Evolutionary conservation across 140 eudicot species (phyloP).

Genomic region (Bidens hawaiensis): DNA sequence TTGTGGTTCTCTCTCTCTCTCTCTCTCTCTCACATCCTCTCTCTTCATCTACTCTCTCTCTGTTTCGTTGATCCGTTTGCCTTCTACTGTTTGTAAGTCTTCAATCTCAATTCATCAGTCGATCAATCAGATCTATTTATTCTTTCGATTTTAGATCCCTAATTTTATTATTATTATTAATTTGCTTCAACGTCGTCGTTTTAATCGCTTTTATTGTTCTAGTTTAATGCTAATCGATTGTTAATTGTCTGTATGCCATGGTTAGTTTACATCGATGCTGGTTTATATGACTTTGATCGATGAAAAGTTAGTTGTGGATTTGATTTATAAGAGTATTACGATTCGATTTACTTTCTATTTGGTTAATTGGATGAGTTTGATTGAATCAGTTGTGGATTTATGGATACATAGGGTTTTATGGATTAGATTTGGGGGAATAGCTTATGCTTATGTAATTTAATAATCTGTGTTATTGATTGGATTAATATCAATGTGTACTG

Average conservation of each 20-base stretch:
- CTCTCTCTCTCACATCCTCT: constrained; percentile 31
- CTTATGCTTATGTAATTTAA: not conserved
- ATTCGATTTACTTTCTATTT: constrained; percentile 11
- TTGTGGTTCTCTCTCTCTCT: constrained; percentile 40
- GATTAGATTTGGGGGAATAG: constrained; percentile 25
- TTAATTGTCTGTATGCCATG: not conserved
- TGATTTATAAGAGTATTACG: not conserved
- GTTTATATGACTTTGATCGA: constrained; percentile 10
- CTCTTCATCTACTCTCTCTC: constrained; percentile 26
- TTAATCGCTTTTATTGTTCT: not conserved
- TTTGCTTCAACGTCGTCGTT: not conserved
- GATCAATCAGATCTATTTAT: not conserved
- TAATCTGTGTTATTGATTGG: not conserved
- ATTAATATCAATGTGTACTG: constrained; percentile 5
- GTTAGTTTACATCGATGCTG: constrained; percentile 19
- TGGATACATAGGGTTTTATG: constrained; percentile 18
- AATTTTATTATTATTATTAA: constrained; percentile 8
- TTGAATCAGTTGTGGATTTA: constrained; percentile 19
- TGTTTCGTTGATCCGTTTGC: constrained; percentile 28
- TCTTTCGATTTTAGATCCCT: constrained; percentile 32
- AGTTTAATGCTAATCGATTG: not conserved
- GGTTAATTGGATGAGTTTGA: constrained; percentile 5
- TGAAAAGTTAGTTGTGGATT: constrained; percentile 18
- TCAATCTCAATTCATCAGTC: constrained; percentile 26
- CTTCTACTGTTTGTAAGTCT: constrained; percentile 39